phyloP scores from a whole-genome alignment of 2,329 filamentous ascomycete species.

The Aureobasidium mangrovei region DNA sequence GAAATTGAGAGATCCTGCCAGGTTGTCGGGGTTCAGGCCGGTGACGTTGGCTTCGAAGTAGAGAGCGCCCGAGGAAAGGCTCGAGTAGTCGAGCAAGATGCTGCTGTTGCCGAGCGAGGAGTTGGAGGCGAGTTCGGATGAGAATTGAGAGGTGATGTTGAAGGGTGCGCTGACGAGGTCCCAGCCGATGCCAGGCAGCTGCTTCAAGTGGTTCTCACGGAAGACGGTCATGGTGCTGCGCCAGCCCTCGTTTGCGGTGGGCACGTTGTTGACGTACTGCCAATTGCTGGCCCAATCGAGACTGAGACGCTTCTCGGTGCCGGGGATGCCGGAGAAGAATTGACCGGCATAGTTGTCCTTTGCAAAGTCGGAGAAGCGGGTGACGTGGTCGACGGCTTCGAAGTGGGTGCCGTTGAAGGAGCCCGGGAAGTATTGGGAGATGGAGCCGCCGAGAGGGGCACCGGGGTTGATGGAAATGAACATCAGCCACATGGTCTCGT shows the following conservation, averaged over 20 bases:
- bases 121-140: conserved; percentile 36
- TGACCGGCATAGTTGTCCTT: conserved; percentile 50
- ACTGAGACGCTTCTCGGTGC: conserved; percentile 35
- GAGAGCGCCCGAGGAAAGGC: conserved; percentile 42
- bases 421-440: conserved; percentile 49
- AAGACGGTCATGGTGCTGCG: conserved; percentile 46
- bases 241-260: conserved; percentile 48
- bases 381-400: conserved; percentile 32
- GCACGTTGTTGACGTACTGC: conserved; percentile 47
- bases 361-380: conserved; percentile 25
- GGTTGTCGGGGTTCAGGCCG: conserved; percentile 25
- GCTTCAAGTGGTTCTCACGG: conserved; percentile 43
- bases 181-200: conserved; percentile 43
- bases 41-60: conserved; percentile 49
- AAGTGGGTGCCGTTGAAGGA: conserved; percentile 59
- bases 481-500: conserved; percentile 38
- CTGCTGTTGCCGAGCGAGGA: conserved; percentile 40
- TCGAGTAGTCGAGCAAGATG: conserved; percentile 43
- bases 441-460: conserved; percentile 47
- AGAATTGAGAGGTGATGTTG: conserved; percentile 41
- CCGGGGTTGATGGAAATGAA: conserved; percentile 49
- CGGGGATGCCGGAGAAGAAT: conserved; percentile 43
- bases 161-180: conserved; percentile 44
- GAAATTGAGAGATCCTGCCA: conserved; percentile 40
- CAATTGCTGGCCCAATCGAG: conserved; percentile 53